Base-by-base conservation (phyloP, 129 eudicot genomes). In the Apium graveolens region DNA sequence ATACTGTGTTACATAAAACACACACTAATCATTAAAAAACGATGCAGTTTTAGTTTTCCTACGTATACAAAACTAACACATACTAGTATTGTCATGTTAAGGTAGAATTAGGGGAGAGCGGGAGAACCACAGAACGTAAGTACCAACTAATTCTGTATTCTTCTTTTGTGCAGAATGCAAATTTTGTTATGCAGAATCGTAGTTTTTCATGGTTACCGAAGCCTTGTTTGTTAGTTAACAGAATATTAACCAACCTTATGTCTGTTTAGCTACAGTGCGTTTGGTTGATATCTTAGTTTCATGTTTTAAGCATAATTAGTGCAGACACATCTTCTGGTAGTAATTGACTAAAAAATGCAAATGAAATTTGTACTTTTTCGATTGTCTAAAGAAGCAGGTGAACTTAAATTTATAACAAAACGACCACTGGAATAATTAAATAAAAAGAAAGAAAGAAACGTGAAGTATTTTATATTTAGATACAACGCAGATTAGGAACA, bases 1-100 rank as follows among this genome's bases (percentile, higher is more conserved):
- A 86, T 84, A 79, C 93, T 89, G 89, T 71, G 72, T 24, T 4
- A 62, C 11, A 13, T n/a, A n/a, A 71, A 10, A n/a, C 3, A 39
- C 27, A 2, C 39, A 68, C 8, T 13, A 32, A 27, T 27, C 24
- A 68, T 16, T 51, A 16, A 17, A 48, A 48, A 5, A 8, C 2
- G 9, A 60, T n/a, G 32, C 70, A 62, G 18, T 29, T n/a, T 27
- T 62, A 26, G 34, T 4, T 10, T 26, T 26, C 0, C 32, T 6
- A 62, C 70, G 11, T 18, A 13, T 62, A 62, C 69, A 62, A 29
- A 29, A 17, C 13, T 20, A 7, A n/a, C 65, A 55, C 31, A 1
- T 55, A 24, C 65, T 21, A 21, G 11, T 2, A 55, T 55, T 21
- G 13, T 55, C 26, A 55, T 55, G 31, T 55, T 55, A 14, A 55